phyloP scores from a whole-genome alignment of 805 yeast species.

The Ogataea siamensis region DNA sequence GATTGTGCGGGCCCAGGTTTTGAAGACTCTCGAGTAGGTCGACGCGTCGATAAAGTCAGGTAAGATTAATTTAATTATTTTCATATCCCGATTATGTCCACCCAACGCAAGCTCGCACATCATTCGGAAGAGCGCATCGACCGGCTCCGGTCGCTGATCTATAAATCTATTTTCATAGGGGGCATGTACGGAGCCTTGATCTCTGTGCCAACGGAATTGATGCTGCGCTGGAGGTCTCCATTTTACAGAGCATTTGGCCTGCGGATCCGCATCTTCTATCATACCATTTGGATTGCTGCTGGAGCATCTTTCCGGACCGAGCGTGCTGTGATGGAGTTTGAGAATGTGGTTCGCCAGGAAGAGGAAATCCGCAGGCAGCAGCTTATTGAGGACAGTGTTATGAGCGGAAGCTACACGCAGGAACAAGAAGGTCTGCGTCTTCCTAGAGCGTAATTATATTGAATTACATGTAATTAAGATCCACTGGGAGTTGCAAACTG shows the following conservation, averaged over 20 bases:
- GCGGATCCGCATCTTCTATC: slow-evolving; percentile 37
- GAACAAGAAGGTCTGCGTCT: slow-evolving; percentile 24
- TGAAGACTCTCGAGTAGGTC: slow-evolving; percentile 66
- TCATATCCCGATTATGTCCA: slow-evolving; percentile 3
- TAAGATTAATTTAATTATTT: slow-evolving; percentile 6
- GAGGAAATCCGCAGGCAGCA: slow-evolving; percentile 33
- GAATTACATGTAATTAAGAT: slow-evolving; percentile 4
- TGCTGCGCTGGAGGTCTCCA: slow-evolving; percentile 38
- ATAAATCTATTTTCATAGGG: slow-evolving; percentile 34
- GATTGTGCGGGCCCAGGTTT: slow-evolving; percentile 65
- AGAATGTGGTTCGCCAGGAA: slow-evolving; percentile 30
- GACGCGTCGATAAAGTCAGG: slow-evolving; percentile 9
- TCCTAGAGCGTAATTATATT: background rate
- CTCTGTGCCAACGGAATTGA: slow-evolving; percentile 37
- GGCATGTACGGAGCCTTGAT: slow-evolving; percentile 38
- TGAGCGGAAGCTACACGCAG: slow-evolving; percentile 32
- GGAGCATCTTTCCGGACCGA: slow-evolving; percentile 38
- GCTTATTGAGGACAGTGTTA: slow-evolving; percentile 34
- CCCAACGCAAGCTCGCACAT: slow-evolving; percentile 21
- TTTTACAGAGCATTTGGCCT: slow-evolving; percentile 37
- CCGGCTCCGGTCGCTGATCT: slow-evolving; percentile 29
- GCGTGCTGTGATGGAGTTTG: slow-evolving; percentile 35
- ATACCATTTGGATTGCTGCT: slow-evolving; percentile 37
- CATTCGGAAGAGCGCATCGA: slow-evolving; percentile 27
- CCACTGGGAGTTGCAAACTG: slow-evolving; percentile 6